Base-by-base conservation (phyloP, 352 stramenopile genomes). In the Thraustochytrium sp. region DNA sequence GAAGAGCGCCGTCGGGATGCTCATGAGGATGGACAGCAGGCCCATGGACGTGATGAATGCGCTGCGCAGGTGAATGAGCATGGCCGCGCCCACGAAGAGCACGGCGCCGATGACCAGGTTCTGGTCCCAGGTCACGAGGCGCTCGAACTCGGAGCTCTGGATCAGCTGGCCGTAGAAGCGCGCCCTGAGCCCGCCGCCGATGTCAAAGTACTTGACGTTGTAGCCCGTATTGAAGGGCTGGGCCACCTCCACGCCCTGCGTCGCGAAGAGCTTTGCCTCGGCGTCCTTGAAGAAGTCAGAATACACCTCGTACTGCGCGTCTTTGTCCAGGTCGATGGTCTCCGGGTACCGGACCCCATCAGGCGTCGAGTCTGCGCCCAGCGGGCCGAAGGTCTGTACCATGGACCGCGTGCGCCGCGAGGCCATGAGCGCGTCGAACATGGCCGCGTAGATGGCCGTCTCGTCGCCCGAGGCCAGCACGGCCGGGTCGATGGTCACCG, bases 1-100 rank as follows among this genome's bases (percentile, higher is more conserved):
- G 74, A 91, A 91, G 83, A 89, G 88, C 1, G 86, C 82, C 26
- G 89, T 53, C 5, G 88, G 87, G 54, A 92, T 90, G 5, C 65
- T 86, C 26, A 89, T 75, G 61, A 90, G 82, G 36, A 92, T 91
- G 65, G 89, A 73, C 9, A 90, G 76, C 13, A 92, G 59, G 23
- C 87, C 88, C 11, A 89, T 85, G 53, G 64, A 76, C 8, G 86
- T 85, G 2, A 91, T 56, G 72, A 92, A 91, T 75, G 87, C 87
- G 37, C 65, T 87, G 23, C 82, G 26, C 3, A 86, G 86, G 68
- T 89, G 89, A 13, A 90, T 11, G 31, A 80, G 40, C 34, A 91
- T 77, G 80, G 85, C 89, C 2, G 87, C 75, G 68, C 87, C 88
- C 23, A 92, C 86, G 44, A 91, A 89, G 42, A 85, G 62, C 36